These are phyloP conservation scores for Leonotis leonurus DNA, from an alignment of 257 asterid species.

Conservation along the genomic window DNA sequence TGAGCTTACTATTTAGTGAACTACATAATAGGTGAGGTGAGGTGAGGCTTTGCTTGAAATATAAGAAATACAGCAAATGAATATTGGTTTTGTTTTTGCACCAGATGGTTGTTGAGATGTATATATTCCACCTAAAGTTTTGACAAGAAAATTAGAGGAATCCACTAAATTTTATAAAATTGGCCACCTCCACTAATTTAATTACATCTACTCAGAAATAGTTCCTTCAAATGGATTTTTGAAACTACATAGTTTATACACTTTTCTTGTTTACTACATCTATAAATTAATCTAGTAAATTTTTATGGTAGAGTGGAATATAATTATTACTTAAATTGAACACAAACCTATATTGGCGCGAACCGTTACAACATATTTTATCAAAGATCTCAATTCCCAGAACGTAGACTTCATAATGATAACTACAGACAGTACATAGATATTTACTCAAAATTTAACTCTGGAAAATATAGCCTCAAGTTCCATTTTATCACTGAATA, in stretches of 20 bases:
- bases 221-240: no score
- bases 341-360: background rate
- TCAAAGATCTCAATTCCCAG: background rate
- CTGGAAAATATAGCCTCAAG: background rate
- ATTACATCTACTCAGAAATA: no score
- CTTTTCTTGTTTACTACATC: no score
- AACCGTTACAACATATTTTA: background rate
- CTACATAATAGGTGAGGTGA: conserved; percentile 11
- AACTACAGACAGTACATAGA: background rate
- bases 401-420: background rate
- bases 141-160: background rate
- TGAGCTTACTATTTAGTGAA: conserved; percentile 17
- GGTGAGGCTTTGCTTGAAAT: conserved; percentile 38
- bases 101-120: conserved; percentile 82
- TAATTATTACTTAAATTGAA: background rate
- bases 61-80: conserved; percentile 34
- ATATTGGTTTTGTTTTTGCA: conserved; percentile 32
- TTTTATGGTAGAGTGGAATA: background rate
- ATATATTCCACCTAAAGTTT: conserved; percentile 48
- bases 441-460: background rate
- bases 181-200: no score
- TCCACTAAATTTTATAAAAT: background rate
- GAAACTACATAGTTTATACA: no score
- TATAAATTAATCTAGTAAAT: no score
- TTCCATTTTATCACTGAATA: background rate